Conservation (phyloP, 495 filamentous ascomycete genomes). For the Aspergillus sclerotioniger region DNA sequence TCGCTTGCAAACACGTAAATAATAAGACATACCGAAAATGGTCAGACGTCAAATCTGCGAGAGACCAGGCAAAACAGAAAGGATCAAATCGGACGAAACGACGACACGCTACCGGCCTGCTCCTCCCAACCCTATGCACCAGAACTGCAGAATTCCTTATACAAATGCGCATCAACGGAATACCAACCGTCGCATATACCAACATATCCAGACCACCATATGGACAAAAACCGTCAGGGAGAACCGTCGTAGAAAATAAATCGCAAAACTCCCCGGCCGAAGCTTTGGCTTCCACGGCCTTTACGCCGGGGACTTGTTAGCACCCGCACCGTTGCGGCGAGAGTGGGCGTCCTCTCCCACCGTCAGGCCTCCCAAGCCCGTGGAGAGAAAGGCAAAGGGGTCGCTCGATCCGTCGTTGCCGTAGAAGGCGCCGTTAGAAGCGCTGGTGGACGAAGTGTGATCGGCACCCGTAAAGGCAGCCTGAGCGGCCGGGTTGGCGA, state of each 20-base stretch:
- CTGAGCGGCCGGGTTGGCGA: slow-evolving; percentile 90
- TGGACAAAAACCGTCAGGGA: slow-evolving; percentile 31
- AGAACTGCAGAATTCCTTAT: slow-evolving; percentile 51
- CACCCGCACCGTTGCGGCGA: slow-evolving; percentile 67
- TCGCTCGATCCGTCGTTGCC: slow-evolving; percentile 64
- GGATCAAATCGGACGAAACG: slow-evolving; percentile 35
- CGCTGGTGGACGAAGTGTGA: slow-evolving; percentile 58
- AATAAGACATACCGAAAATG: slow-evolving; percentile 29
- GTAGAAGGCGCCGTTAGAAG: slow-evolving; percentile 57
- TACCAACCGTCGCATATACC: slow-evolving; percentile 63
- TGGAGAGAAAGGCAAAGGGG: slow-evolving; percentile 86
- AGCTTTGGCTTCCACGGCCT: slow-evolving; percentile 15
- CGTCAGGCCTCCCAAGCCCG: slow-evolving; percentile 74
- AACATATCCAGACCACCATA: slow-evolving; percentile 48
- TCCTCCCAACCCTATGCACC: slow-evolving; percentile 53
- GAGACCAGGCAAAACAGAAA: slow-evolving; percentile 33
- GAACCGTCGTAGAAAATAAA: slow-evolving; percentile 12
- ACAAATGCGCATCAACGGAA: slow-evolving; percentile 55
- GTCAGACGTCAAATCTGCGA: slow-evolving; percentile 27
- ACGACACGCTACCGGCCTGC: slow-evolving; percentile 49
- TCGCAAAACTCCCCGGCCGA: slow-evolving; percentile 11
- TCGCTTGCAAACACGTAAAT: slow-evolving; percentile 34
- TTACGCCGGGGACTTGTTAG: slow-evolving; percentile 52
- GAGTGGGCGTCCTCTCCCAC: slow-evolving; percentile 75
- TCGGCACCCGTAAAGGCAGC: slow-evolving; percentile 86